phyloP scores from a whole-genome alignment of 2,329 filamentous ascomycete species.

The Trichoderma gracile region DNA sequence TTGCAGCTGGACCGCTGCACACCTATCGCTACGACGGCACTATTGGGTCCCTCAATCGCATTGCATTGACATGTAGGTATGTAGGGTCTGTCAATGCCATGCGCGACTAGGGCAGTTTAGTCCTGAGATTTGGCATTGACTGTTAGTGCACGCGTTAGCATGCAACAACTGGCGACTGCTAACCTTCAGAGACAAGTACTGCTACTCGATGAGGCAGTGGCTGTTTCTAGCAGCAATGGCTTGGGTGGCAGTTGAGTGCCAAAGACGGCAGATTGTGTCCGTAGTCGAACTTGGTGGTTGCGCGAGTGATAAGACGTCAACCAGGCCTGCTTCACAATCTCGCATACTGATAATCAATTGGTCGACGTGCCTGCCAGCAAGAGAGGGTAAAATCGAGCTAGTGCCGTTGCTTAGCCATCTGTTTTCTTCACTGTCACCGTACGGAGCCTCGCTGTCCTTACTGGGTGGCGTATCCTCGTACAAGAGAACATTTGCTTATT shows the following conservation, averaged over 20 bases:
- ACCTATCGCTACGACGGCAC: not conserved
- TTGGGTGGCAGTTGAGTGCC: not conserved
- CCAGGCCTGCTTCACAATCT: not conserved
- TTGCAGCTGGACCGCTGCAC: conserved; percentile 6
- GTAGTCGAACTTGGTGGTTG: not conserved
- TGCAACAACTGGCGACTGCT: too few relatives aligned
- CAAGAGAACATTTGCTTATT: conserved; percentile 10
- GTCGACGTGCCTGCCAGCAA: not conserved
- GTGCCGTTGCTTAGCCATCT: conserved; percentile 12
- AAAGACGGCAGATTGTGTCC: not conserved
- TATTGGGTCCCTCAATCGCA: not conserved
- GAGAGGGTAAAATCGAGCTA: not conserved
- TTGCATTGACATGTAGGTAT: conserved; percentile 8
- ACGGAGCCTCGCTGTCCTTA: not conserved
- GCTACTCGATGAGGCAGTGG: too few relatives aligned
- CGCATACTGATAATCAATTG: not conserved
- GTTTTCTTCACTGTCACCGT: conserved; percentile 16
- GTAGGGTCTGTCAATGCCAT: conserved; percentile 4
- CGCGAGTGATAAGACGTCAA: not conserved
- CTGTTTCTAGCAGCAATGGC: too few relatives aligned
- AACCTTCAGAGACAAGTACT: too few relatives aligned
- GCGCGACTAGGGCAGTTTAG: not conserved
- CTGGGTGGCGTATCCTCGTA: conserved; percentile 19
- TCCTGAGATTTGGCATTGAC: not conserved
- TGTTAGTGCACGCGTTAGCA: not conserved